A percentile compares a stretch with the other conserved stretches of the same genome.
phyloP scores from a whole-genome alignment of 106 monocot species.

The Agapanthus africanus region DNA sequence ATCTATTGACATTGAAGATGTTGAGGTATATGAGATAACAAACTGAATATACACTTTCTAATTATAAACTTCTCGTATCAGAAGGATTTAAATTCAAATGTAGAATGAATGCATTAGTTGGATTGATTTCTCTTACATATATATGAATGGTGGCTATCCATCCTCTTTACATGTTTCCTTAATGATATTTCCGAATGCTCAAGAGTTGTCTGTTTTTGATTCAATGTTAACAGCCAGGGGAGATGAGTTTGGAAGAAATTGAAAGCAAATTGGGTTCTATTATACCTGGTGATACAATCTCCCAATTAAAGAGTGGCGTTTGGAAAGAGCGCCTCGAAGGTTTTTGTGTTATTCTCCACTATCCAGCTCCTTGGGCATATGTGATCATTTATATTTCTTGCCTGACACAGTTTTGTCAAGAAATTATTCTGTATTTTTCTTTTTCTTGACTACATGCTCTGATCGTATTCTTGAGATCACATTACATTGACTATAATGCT shows the following conservation, averaged over 20 bases:
- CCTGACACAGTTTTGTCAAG: not conserved
- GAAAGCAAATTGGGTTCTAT: constrained; percentile 63
- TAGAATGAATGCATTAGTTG: not conserved
- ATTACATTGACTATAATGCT: no score
- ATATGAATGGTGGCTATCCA: not conserved
- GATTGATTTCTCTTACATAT: not conserved
- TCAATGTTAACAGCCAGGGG: constrained; percentile 55
- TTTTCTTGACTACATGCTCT: not conserved
- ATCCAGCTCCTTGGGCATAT: not conserved
- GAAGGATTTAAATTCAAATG: not conserved
- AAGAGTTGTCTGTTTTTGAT: not conserved
- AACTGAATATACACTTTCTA: not conserved
- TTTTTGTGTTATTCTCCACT: constrained; percentile 13
- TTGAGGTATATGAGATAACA: constrained; percentile 51
- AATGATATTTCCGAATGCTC: not conserved
- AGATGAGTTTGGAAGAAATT: constrained; percentile 98
- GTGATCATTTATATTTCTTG: not conserved
- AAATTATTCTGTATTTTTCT: not conserved
- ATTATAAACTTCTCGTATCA: not conserved
- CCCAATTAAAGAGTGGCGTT: constrained; percentile 83
- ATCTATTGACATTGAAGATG: constrained; percentile 66
- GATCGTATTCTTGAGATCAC: no score
- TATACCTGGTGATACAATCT: constrained; percentile 59
- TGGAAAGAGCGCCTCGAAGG: constrained; percentile 99
- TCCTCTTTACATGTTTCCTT: not conserved